A percentile compares a stretch with the other conserved stretches of the same genome.
Evolutionary conservation across 2,329 filamentous ascomycete species (phyloP).

Genomic region (Laburnicola sp.): DNA sequence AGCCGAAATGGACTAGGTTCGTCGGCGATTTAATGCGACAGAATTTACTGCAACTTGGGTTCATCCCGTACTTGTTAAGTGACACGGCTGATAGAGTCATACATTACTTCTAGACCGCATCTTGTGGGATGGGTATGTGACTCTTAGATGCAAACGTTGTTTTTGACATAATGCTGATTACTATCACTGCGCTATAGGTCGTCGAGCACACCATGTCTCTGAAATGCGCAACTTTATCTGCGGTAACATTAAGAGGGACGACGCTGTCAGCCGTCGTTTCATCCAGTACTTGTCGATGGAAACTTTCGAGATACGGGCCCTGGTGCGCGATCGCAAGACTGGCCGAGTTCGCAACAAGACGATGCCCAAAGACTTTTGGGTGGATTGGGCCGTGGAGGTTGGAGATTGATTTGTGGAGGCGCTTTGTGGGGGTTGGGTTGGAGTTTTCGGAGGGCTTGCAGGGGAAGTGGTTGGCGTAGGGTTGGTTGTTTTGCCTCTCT

Average conservation of each 20-base stretch:
- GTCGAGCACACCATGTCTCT: conserved; percentile 39
- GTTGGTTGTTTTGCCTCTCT: too few relatives aligned
- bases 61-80: conserved; percentile 44
- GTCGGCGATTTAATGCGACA: conserved; percentile 44
- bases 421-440: conserved; percentile 54
- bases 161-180: not conserved
- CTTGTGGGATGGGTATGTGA: conserved; percentile 26
- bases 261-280: conserved; percentile 47
- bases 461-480: conserved; percentile 44
- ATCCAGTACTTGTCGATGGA: conserved; percentile 51
- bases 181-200: conserved; percentile 3
- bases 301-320: conserved; percentile 39
- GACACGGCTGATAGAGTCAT: conserved; percentile 41
- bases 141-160: not conserved
- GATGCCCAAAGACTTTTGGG: conserved; percentile 46
- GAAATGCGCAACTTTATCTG: conserved; percentile 50
- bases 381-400: conserved; percentile 52
- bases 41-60: conserved; percentile 48
- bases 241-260: conserved; percentile 49
- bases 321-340: conserved; percentile 50
- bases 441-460: conserved; percentile 51
- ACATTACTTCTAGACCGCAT: conserved; percentile 38
- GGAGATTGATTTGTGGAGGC: conserved; percentile 58
- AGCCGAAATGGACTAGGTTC: conserved; percentile 51
- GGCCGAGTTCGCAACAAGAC: conserved; percentile 43